Conservation (phyloP, 1,139 yeast species). For the Taphrina pruni region DNA sequence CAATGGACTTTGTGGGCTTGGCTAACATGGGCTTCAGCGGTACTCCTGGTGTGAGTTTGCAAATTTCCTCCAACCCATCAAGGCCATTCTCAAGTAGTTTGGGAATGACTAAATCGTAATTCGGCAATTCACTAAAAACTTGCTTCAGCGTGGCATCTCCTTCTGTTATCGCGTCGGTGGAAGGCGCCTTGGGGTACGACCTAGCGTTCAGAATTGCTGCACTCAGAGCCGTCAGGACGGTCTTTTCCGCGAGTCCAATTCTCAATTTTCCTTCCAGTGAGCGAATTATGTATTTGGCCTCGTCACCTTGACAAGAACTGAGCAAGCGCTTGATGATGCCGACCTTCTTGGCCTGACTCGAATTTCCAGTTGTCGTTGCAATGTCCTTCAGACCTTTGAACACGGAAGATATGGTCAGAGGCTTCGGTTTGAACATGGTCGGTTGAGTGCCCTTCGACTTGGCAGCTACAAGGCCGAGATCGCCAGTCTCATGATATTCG, state of each 20-base stretch:
- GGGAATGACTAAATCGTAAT: slow-evolving; percentile 76
- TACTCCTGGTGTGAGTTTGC: slow-evolving; percentile 84
- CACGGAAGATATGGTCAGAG: slow-evolving; percentile 73
- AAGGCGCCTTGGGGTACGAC: slow-evolving; percentile 47
- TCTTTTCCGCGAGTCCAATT: slow-evolving; percentile 92
- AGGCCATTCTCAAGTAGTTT: slow-evolving; percentile 73
- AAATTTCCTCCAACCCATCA: slow-evolving; percentile 65
- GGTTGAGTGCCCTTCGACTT: slow-evolving; percentile 83
- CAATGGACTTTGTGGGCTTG: slow-evolving; percentile 90
- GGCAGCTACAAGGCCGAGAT: slow-evolving; percentile 86
- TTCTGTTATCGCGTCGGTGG: slow-evolving; percentile 47
- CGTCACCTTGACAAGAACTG: slow-evolving; percentile 84
- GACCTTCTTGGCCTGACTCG: slow-evolving; percentile 79
- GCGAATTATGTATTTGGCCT: slow-evolving; percentile 87
- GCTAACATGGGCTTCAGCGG: slow-evolving; percentile 98
- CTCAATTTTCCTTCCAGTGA: slow-evolving; percentile 91
- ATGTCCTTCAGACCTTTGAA: slow-evolving; percentile 76
- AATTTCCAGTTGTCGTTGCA: slow-evolving; percentile 80
- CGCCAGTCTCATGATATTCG: slow-evolving; percentile 82
- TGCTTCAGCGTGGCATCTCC: slow-evolving; percentile 85
- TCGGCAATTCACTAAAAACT: slow-evolving; percentile 90
- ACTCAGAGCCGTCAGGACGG: slow-evolving; percentile 80
- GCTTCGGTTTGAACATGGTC: slow-evolving; percentile 89
- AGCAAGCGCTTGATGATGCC: slow-evolving; percentile 79
- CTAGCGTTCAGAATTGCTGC: slow-evolving; percentile 79